phyloP scores from a whole-genome alignment of 2,329 filamentous ascomycete genomes.

The Arthrobotrys entomopaga region DNA sequence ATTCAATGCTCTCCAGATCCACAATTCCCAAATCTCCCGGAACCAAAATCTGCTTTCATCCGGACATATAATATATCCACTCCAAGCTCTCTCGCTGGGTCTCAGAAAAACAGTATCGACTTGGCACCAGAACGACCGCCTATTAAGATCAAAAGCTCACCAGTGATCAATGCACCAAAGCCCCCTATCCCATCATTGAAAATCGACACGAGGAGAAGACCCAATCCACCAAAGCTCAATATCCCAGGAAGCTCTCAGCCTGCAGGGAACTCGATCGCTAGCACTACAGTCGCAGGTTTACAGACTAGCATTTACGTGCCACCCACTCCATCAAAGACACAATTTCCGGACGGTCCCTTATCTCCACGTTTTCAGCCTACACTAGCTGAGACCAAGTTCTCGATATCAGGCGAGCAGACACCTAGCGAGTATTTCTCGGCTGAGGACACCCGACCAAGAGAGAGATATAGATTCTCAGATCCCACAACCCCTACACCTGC shows the following conservation, averaged over 20 bases:
- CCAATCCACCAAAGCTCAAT: conserved; percentile 31
- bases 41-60: conserved; percentile 43
- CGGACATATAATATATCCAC: conserved; percentile 15
- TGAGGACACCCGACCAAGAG: conserved; percentile 4
- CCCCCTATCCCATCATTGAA: neutral
- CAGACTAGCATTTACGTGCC: conserved; percentile 52
- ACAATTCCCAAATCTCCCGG: neutral
- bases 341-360: conserved; percentile 24
- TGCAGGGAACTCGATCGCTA: conserved; percentile 29
- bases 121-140: conserved; percentile 10
- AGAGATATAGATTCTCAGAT: conserved; percentile 43
- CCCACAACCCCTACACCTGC: conserved; percentile 39
- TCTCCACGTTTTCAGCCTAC: conserved; percentile 12
- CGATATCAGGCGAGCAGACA: conserved; percentile 3
- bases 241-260: conserved; percentile 19
- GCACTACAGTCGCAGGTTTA: conserved; percentile 43
- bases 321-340: conserved; percentile 43
- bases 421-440: conserved; percentile 25
- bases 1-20: conserved; percentile 45
- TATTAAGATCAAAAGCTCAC: conserved; percentile 7
- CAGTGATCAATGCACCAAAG: conserved; percentile 4
- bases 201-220: conserved; percentile 24
- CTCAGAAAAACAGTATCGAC: conserved; percentile 9
- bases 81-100: conserved; percentile 1
- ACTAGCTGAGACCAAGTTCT: neutral